Conservation (phyloP, 768 basidiomycete genomes). For the Rhodosporidiobolus odoratus region DNA sequence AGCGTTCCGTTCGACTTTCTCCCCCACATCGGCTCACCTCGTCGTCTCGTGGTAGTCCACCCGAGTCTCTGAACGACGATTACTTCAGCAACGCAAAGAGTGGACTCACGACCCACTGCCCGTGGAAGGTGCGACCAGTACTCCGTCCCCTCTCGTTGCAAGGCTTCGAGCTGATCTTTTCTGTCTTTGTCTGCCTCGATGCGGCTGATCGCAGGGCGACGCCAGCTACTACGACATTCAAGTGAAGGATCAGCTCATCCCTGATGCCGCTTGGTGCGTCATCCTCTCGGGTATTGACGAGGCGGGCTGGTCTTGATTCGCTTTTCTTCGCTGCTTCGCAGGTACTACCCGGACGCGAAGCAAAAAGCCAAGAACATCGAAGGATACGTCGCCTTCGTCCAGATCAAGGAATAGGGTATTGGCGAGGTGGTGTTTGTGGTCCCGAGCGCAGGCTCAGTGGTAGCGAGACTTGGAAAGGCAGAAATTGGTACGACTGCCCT, state of each 20-base stretch:
- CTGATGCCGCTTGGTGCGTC: slow-evolving; percentile 64
- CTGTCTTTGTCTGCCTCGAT: not conserved
- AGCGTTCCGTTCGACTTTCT: not conserved
- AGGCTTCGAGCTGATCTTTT: not conserved
- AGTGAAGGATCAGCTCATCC: slow-evolving; percentile 53
- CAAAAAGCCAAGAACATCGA: slow-evolving; percentile 61
- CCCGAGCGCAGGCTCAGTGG: not conserved
- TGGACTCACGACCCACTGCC: slow-evolving; percentile 51
- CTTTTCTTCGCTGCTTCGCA: slow-evolving; percentile 41
- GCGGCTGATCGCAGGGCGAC: slow-evolving; percentile 46
- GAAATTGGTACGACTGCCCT: too few relatives aligned
- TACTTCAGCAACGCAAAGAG: slow-evolving; percentile 56
- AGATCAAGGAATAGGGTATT: slow-evolving; percentile 24
- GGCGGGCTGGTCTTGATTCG: not conserved
- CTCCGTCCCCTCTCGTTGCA: not conserved
- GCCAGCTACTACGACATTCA: slow-evolving; percentile 64
- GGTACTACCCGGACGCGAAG: slow-evolving; percentile 61
- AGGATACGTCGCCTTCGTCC: slow-evolving; percentile 61
- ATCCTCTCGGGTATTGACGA: slow-evolving; percentile 9
- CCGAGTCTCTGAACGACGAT: slow-evolving; percentile 52
- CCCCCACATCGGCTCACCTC: not conserved
- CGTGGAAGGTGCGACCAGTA: slow-evolving; percentile 63
- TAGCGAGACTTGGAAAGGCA: too few relatives aligned
- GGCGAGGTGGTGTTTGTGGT: too few relatives aligned
- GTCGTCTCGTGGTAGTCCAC: slow-evolving; percentile 60